Evolutionary conservation across 495 filamentous ascomycete genomes (phyloP), one percentile per base, ranked within the genome.

Genomic region (Podospora australis): DNA sequence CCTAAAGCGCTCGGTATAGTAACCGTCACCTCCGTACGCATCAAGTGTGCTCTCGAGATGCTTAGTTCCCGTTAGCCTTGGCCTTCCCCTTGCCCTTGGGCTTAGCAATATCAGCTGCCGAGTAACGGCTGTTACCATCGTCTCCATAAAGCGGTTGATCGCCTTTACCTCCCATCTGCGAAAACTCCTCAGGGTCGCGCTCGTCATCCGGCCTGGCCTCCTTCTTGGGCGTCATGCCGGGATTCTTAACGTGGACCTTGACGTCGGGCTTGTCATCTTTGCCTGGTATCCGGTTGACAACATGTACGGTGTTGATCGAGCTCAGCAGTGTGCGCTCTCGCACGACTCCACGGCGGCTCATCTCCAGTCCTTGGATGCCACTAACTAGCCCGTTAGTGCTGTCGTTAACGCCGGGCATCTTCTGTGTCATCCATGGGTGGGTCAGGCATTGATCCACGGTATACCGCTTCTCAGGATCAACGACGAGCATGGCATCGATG

Each of bases 351-450:
- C 90, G 81, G 55, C 84, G 85, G 10, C 81, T 82, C 66, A 98
- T 90, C 53, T 91, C 90, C 19, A 98, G 75, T 24, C 81, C 78
- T 19, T 78, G 81, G 53, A 98, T 73, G 11, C 86, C 87, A 14
- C 85, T 86, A 0, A 90, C 88, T 14, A 99, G 74, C 22, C 89
- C 88, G 55, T 94, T 91, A n/a, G 88, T 96, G 64, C 90, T 96
- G 62, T 97, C 94, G 34, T 78, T 79, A 5, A 78, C 69, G 42
- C 74, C 76, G 22, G 81, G 51, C 6, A 59, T 63, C 25, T 69
- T 68, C 20, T 70, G 60, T 1, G 80, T 88, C 29, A 88, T 75
- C 94, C 94, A 99, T 0, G 90, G 89, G 64, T 99, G 92, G 45
- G 87, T 74, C 6, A 97, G 78, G 59, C 91, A 96, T 59, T 90